Evolutionary conservation across 148 eudicot genomes (phyloP), one percentile per base, ranked within the genome.

Genomic region (Fagopyrum esculentum): DNA sequence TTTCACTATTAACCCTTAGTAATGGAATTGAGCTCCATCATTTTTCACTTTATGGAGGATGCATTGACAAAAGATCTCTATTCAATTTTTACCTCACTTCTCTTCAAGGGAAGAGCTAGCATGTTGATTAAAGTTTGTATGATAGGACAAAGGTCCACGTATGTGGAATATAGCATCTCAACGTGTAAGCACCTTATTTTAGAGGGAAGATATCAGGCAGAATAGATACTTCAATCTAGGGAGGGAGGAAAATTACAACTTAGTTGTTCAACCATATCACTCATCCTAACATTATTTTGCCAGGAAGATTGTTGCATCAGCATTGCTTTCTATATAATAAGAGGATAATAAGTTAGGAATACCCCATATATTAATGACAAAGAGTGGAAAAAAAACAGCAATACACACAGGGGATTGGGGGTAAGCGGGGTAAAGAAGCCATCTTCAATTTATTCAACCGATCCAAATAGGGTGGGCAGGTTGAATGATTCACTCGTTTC

Each of bases 261-360:
- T 86, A 94, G 97, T 83, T 92, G 97, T 82, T 95, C 99, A 77
- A 89, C 94, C 78, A 95, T 84, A 81, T 81, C 89, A 76, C 84
- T 89, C 99, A 95, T 92, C 80, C 97, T 85, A 63, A 88, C 78
- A 82, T 92, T 95, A 79, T 89, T 90, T 83, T 95, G 99, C 99
- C 99, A 95, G 30, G 99, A 86, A 69, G 96, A 86, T 86, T 95
- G 96, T 82, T 95, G 99, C 76, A 92, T 89, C 77, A 92, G 74
- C 91, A 95, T 78, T 66, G 94, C 88, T 92, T 95, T 95, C 99
- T 95, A 88, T 50, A 45, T 17, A 19, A 30, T 0, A 40, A 78
- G 54, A 77, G 40, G 70, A 76, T 47, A 77, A 54, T 22, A 76
- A 43, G 7, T 48, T 26, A 74, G 30, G 7, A 13, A 54, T 1